phyloP scores from a whole-genome alignment of 805 yeast species.

The Lipomyces orientalis region DNA sequence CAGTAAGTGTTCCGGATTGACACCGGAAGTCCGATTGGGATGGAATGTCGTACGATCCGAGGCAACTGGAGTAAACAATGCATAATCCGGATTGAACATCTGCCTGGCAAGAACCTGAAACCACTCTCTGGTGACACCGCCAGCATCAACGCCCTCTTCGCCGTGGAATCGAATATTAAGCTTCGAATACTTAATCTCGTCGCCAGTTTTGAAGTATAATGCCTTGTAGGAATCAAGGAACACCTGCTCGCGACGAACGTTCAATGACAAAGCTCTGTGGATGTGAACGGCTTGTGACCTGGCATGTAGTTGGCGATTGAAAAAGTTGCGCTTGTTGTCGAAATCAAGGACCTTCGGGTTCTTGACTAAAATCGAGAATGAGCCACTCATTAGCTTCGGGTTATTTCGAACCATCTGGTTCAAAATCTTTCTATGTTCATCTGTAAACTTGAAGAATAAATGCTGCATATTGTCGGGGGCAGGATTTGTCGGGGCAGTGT shows the following conservation, averaged over 20 bases:
- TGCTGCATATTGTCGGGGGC: conserved; percentile 3
- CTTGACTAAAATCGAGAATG: conserved; percentile 84
- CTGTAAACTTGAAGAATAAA: conserved; percentile 83
- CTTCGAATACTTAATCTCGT: conserved; percentile 72
- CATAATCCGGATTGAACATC: conserved; percentile 95
- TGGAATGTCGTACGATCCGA: conserved; percentile 93
- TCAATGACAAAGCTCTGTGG: conserved; percentile 59
- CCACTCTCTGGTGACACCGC: conserved; percentile 98
- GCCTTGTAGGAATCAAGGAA: conserved; percentile 88
- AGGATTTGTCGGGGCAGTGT: conserved; percentile 45
- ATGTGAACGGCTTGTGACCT: conserved; percentile 46
- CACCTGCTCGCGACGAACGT: conserved; percentile 85
- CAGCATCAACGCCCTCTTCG: conserved; percentile 97
- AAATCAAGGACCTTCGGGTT: conserved; percentile 91
- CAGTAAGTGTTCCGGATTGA: conserved; percentile 89
- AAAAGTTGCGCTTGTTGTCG: conserved; percentile 88
- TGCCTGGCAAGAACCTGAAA: conserved; percentile 91
- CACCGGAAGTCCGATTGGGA: conserved; percentile 90
- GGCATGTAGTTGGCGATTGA: conserved; percentile 72
- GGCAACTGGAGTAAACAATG: conserved; percentile 87
- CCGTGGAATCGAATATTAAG: conserved; percentile 85
- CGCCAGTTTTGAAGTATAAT: conserved; percentile 75
- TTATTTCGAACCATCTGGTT: conserved; percentile 91
- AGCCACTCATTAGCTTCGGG: conserved; percentile 94
- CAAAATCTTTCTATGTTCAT: conserved; percentile 82